Evolutionary conservation across 345 rosid species (phyloP).

Genomic region (Brassica juncea): DNA sequence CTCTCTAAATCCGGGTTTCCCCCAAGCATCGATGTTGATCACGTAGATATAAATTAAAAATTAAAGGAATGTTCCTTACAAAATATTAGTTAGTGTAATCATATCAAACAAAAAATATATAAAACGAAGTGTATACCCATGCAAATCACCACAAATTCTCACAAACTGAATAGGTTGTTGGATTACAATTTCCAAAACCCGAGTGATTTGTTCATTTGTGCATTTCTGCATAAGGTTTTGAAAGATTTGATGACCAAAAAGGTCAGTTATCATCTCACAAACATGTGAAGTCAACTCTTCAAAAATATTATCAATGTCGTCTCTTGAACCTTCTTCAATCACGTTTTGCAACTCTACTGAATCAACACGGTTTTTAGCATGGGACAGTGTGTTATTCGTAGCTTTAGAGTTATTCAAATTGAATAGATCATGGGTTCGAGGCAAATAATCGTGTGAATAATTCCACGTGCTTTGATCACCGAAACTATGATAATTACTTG

Average conservation of each 20-base stretch:
- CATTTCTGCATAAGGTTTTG: neutral
- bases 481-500: neutral
- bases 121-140: constrained; percentile 10
- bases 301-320: neutral
- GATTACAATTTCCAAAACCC: neutral
- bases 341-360: neutral
- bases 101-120: neutral
- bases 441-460: neutral
- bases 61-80: neutral
- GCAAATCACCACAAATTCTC: neutral
- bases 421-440: neutral
- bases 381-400: neutral
- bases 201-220: constrained; percentile 11
- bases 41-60: constrained; percentile 26
- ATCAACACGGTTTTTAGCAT: neutral
- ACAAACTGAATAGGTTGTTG: neutral
- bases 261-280: constrained; percentile 13
- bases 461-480: constrained; percentile 6
- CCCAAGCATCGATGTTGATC: no score
- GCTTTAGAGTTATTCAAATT: neutral
- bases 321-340: neutral
- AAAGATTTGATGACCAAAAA: constrained; percentile 7
- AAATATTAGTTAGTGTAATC: neutral
- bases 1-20: no score
- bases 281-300: neutral